A percentile compares a stretch with the other conserved stretches of the same genome.
Evolutionary conservation across 129 eudicot genomes (phyloP).

Genomic region (Deinandra increscens): DNA sequence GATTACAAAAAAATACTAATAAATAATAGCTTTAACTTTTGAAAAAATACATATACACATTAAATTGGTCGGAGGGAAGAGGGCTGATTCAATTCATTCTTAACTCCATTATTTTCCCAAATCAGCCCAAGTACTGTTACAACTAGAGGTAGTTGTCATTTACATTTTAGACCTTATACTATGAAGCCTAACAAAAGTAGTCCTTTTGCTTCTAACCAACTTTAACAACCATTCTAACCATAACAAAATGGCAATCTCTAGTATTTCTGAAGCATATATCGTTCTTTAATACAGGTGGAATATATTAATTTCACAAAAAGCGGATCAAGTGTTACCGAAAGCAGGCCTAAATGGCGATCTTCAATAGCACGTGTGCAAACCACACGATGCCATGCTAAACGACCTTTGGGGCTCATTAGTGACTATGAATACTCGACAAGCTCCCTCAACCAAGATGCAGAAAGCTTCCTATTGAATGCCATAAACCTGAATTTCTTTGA

Average conservation of each 20-base stretch:
- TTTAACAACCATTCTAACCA: too few species aligned
- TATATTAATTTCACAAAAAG: slow-evolving; percentile 21
- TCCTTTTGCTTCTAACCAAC: too few species aligned
- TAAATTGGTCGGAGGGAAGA: too few species aligned
- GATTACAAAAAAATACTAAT: too few species aligned
- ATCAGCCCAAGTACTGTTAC: too few species aligned
- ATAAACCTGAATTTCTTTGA: slow-evolving; percentile 79
- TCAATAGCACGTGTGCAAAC: slow-evolving; percentile 19
- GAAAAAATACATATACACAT: neutral
- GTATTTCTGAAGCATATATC: slow-evolving; percentile 11
- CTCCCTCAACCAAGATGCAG: slow-evolving; percentile 54
- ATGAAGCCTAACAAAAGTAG: too few species aligned
- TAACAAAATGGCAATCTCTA: neutral
- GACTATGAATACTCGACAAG: slow-evolving; percentile 44
- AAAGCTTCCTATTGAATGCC: slow-evolving; percentile 64
- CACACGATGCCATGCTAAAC: slow-evolving; percentile 51
- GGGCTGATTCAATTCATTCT: too few species aligned
- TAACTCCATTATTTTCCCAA: too few species aligned
- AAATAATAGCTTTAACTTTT: neutral
- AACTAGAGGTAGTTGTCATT: too few species aligned
- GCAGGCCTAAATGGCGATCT: slow-evolving; percentile 32
- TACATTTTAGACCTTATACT: too few species aligned
- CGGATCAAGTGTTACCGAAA: slow-evolving; percentile 19
- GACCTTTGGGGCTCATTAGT: slow-evolving; percentile 39
- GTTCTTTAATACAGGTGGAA: slow-evolving; percentile 29